A percentile compares a stretch with the other conserved stretches of the same genome.
These are phyloP conservation scores for Trichosporon coremiiforme DNA, from an alignment of 1,284 basidiomycete genomes.

Conservation along the genomic window DNA sequence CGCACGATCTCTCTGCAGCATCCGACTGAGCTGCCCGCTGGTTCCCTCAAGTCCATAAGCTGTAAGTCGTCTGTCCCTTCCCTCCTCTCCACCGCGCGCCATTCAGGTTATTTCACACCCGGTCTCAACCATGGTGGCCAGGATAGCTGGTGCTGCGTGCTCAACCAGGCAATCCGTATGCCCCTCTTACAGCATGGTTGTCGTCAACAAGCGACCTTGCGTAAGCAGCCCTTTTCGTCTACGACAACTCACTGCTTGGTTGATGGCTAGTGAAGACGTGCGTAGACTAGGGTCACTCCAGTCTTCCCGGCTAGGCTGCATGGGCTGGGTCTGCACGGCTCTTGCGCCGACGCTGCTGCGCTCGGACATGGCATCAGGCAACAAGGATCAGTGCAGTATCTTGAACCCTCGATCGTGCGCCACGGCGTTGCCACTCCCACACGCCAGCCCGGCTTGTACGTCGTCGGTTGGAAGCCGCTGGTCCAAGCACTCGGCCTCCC, in stretches of 20 bases:
- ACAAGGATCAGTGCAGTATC: background rate
- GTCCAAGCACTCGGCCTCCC: background rate
- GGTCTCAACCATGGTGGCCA: background rate
- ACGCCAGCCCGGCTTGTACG: background rate
- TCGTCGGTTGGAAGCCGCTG: conserved; percentile 4
- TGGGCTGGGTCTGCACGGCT: background rate
- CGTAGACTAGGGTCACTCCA: background rate
- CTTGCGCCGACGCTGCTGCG: background rate
- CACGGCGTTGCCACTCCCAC: conserved; percentile 9
- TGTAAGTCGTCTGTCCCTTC: background rate
- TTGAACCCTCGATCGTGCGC: background rate
- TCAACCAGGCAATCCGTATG: background rate
- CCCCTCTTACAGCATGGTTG: background rate
- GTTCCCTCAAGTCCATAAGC: background rate
- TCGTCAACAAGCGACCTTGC: conserved; percentile 9
- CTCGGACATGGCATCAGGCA: conserved; percentile 7
- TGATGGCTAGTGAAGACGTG: background rate
- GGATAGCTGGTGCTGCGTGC: background rate
- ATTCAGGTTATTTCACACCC: background rate
- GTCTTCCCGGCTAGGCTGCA: background rate
- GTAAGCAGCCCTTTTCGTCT: background rate
- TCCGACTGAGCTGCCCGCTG: background rate
- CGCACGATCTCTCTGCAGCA: background rate
- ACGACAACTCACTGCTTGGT: background rate
- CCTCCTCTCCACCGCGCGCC: background rate